Evolutionary conservation across 441 rosid species (phyloP).

Genomic region (Dalechampia spathulata): DNA sequence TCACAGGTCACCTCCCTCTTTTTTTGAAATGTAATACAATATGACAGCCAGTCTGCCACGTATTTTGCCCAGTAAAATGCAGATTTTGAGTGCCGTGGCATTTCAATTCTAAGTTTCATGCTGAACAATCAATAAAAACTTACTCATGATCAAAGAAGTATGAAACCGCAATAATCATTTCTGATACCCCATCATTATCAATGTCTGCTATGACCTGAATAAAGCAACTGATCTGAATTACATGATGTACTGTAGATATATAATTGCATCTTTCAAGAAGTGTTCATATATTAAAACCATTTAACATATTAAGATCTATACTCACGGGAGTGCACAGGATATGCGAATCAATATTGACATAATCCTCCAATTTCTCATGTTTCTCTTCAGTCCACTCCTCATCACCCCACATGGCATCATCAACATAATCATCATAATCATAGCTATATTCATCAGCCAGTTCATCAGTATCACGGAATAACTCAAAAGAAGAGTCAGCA

Average conservation of each 20-base stretch:
- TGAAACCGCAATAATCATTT: slow-evolving; percentile 94
- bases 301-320: slow-evolving; percentile 21
- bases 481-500: slow-evolving; percentile 88
- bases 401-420: slow-evolving; percentile 90
- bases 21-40: too few species aligned
- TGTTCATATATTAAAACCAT: slow-evolving; percentile 11
- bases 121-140: slow-evolving; percentile 32
- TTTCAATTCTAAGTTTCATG: neutral
- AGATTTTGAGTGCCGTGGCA: too few species aligned
- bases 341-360: slow-evolving; percentile 88
- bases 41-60: too few species aligned
- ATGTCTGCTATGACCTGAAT: slow-evolving; percentile 94
- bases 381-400: slow-evolving; percentile 89
- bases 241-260: slow-evolving; percentile 5
- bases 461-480: slow-evolving; percentile 89
- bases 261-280: slow-evolving; percentile 12
- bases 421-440: slow-evolving; percentile 93
- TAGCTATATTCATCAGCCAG: slow-evolving; percentile 82
- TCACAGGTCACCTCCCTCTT: too few species aligned
- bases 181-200: slow-evolving; percentile 90
- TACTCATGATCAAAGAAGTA: slow-evolving; percentile 97
- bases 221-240: slow-evolving; percentile 18
- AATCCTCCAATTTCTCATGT: slow-evolving; percentile 87
- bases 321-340: slow-evolving; percentile 83
- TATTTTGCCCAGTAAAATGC: too few species aligned